Evolutionary conservation across 2,329 filamentous ascomycete species (phyloP).

Genomic region (Colletotrichum gigasporum): DNA sequence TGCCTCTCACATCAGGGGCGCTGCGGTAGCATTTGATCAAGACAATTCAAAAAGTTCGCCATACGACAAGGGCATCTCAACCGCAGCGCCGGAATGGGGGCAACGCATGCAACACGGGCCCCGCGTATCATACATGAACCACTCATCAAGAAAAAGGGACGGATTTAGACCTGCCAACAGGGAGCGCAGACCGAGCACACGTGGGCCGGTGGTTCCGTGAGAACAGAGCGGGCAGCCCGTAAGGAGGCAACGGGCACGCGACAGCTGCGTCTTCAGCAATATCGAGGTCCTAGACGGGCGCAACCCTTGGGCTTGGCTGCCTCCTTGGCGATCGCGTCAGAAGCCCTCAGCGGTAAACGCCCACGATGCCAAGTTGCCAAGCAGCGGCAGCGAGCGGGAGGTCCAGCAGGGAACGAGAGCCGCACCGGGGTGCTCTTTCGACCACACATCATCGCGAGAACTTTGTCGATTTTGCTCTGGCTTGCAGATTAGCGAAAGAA

Average conservation of each 20-base stretch:
- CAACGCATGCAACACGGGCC: neutral
- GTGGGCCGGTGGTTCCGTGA: neutral
- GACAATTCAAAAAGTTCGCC: neutral
- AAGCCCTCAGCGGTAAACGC: neutral
- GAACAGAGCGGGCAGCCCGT: neutral
- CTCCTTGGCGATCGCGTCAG: conserved; percentile 20
- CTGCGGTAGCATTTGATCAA: too few species aligned
- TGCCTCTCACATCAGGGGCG: too few species aligned
- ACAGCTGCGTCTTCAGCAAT: conserved; percentile 11
- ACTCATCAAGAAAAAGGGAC: neutral
- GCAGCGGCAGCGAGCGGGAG: conserved; percentile 24
- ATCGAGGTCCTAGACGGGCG: neutral
- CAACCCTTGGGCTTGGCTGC: conserved; percentile 8
- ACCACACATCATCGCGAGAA: neutral
- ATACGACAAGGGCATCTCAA: neutral
- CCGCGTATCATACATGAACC: neutral
- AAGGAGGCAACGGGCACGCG: conserved; percentile 25
- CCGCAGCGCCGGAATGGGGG: neutral
- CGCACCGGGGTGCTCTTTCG: conserved; percentile 7
- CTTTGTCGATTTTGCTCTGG: too few species aligned
- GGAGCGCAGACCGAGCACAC: conserved; percentile 8
- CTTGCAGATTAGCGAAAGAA: neutral
- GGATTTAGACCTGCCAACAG: conserved; percentile 2
- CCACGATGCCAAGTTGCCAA: conserved; percentile 29
- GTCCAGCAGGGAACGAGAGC: conserved; percentile 9